Percentiles rank a stretch among this genome's conserved stretches.
These are phyloP conservation scores for Biscogniauxia mediterranea DNA, from an alignment of 2,329 filamentous ascomycete genomes.

Conservation along the genomic window DNA sequence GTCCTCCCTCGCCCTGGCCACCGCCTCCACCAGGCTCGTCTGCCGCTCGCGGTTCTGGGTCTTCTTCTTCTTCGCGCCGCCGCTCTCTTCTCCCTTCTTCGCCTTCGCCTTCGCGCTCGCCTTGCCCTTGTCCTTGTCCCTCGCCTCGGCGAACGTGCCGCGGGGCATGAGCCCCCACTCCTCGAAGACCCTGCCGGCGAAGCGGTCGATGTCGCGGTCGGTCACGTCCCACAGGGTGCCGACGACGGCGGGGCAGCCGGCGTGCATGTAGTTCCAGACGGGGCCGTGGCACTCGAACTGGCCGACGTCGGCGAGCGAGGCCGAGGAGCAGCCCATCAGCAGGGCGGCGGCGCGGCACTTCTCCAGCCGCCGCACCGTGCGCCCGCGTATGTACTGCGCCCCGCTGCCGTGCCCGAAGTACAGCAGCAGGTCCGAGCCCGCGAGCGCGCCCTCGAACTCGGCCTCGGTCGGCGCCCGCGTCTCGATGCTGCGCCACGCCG, in stretches of 20 bases:
- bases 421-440: constrained; percentile 68
- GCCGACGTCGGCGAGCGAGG: constrained; percentile 74
- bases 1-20: constrained; percentile 67
- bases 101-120: constrained; percentile 22
- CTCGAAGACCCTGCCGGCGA: constrained; percentile 75
- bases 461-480: constrained; percentile 69
- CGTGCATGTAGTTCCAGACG: constrained; percentile 87
- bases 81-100: constrained; percentile 1
- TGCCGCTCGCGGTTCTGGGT: constrained; percentile 26
- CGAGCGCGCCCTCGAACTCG: constrained; percentile 70
- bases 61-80: too few relatives aligned
- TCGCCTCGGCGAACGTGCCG: constrained; percentile 43
- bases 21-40: constrained; percentile 73
- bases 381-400: constrained; percentile 86
- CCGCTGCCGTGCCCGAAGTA: constrained; percentile 98
- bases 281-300: constrained; percentile 91
- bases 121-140: constrained; percentile 31
- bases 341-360: constrained; percentile 75
- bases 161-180: constrained; percentile 74
- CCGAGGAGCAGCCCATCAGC: constrained; percentile 93
- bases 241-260: constrained; percentile 80
- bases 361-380: constrained; percentile 75
- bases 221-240: constrained; percentile 98
- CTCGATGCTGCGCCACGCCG: constrained; percentile 69
- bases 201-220: constrained; percentile 94